phyloP scores from a whole-genome alignment of 345 rosid species.

The Eucalyptus lansdowneana region DNA sequence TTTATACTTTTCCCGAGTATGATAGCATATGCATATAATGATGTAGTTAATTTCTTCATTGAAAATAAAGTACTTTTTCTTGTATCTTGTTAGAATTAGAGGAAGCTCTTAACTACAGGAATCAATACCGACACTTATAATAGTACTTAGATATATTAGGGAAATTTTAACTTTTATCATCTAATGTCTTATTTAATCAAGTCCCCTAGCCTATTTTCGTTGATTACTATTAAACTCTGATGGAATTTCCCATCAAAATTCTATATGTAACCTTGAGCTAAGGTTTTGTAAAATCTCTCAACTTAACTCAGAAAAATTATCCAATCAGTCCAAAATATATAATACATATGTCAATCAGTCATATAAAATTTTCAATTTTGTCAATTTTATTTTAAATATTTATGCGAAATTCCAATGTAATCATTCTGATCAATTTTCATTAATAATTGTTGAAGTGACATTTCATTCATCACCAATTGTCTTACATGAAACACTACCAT shows the following conservation, averaged over 20 bases:
- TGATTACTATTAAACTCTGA: neutral
- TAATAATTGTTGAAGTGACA: neutral
- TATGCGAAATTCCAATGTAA: neutral
- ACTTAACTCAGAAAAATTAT: neutral
- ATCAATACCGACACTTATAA: neutral
- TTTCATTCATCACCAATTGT: neutral
- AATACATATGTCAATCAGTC: neutral
- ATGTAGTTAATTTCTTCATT: neutral
- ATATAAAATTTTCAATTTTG: neutral
- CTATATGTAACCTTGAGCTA: neutral
- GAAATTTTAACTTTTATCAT: neutral
- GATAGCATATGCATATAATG: neutral
- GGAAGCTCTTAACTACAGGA: neutral
- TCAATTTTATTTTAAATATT: neutral
- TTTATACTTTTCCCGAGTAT: too few relatives aligned
- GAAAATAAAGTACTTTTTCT: neutral
- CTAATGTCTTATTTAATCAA: neutral
- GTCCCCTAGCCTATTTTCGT: neutral
- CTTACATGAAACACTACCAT: neutral
- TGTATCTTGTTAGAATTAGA: neutral
- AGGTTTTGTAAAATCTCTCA: neutral
- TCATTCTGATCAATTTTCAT: fast-evolving
- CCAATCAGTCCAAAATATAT: neutral
- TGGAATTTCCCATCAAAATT: neutral
- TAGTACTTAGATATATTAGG: neutral